Conservation (phyloP, 176 grass and related monocot species). For the Zea mays region DNA sequence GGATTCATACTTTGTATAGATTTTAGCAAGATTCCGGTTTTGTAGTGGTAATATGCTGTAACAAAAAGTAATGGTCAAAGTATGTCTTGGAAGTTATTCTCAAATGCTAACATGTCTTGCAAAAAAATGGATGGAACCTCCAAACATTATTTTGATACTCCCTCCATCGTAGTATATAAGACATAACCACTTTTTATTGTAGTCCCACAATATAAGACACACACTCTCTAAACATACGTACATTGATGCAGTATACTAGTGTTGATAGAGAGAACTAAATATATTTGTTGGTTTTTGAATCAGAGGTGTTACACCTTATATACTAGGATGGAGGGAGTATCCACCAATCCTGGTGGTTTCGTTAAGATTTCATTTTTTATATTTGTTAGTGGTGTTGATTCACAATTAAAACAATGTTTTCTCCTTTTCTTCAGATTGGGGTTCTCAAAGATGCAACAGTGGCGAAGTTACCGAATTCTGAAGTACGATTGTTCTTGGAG, state of each 20-base stretch:
- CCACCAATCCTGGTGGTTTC: background rate
- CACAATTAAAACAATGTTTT: background rate
- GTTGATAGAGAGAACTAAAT: no score
- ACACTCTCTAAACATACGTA: no score
- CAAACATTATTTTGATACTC: background rate
- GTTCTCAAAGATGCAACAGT: slow-evolving; percentile 56
- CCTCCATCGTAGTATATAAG: no score
- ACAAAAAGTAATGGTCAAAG: background rate
- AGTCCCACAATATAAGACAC: no score
- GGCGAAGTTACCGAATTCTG: slow-evolving; percentile 60
- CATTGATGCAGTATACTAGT: no score
- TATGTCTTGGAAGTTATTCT: background rate
- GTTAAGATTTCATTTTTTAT: slow-evolving; percentile 22
- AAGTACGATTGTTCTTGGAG: slow-evolving; percentile 85
- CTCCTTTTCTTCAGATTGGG: slow-evolving; percentile 55
- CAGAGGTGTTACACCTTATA: no score
- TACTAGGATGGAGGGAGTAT: no score
- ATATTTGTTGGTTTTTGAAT: no score
- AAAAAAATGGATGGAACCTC: background rate
- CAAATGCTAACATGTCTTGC: background rate
- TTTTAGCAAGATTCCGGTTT: no score
- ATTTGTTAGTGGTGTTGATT: slow-evolving; percentile 18
- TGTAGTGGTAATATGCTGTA: no score
- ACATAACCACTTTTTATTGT: no score
- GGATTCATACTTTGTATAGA: no score